A percentile compares a stretch with the other conserved stretches of the same genome.
These are phyloP conservation scores for Apiotrichum domesticum DNA, from an alignment of 1,284 basidiomycete species.

Conservation along the genomic window DNA sequence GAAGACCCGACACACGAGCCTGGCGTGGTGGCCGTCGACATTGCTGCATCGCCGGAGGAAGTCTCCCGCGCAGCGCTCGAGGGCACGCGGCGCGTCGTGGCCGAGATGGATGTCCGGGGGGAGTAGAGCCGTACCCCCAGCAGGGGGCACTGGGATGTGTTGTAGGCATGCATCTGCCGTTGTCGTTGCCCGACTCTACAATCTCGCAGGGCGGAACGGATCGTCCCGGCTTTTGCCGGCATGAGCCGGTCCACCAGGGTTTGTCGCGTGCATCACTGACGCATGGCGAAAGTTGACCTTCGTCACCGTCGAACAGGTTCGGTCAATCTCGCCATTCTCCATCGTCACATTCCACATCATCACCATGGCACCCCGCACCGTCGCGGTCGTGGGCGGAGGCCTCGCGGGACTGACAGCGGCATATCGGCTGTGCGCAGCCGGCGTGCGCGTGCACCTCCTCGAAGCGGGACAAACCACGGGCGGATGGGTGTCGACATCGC, in stretches of 20 bases:
- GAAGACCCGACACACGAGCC: constrained; percentile 66
- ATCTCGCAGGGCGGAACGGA: too few species aligned
- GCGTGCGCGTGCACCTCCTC: constrained; percentile 5
- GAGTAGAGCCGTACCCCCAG: background rate
- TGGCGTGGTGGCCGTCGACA: constrained; percentile 61
- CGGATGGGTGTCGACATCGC: constrained; percentile 75
- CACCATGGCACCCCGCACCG: constrained; percentile 16
- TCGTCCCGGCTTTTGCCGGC: too few species aligned
- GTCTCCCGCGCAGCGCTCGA: constrained; percentile 52
- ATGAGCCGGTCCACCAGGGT: too few species aligned
- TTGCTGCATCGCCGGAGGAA: constrained; percentile 55
- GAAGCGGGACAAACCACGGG: constrained; percentile 47
- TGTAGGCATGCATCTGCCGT: background rate
- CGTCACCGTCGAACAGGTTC: too few species aligned
- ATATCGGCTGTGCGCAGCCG: constrained; percentile 28
- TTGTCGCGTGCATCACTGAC: too few species aligned
- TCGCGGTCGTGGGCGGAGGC: constrained; percentile 44
- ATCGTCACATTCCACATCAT: background rate
- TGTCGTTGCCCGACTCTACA: too few species aligned
- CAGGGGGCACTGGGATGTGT: background rate
- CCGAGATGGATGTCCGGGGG: constrained; percentile 16
- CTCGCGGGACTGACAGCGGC: constrained; percentile 43
- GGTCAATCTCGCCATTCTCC: too few species aligned
- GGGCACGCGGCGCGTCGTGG: constrained; percentile 29
- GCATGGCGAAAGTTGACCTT: too few species aligned